Evolutionary conservation across 1,139 yeast genomes (phyloP), one percentile per base, ranked within the genome.

Genomic region (Geotrichum restrictum): DNA sequence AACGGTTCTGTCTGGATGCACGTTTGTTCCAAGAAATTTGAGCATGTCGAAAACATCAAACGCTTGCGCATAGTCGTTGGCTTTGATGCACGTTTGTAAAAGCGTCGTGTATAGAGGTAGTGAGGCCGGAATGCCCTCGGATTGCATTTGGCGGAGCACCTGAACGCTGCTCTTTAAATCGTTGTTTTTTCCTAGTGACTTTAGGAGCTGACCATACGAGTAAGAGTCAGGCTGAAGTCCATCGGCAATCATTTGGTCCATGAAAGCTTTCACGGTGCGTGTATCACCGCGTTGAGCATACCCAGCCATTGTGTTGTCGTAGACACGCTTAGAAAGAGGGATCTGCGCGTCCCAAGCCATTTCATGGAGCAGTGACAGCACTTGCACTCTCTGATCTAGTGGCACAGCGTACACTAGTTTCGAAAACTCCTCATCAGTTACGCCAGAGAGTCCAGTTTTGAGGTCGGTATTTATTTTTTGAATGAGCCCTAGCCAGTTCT

Each of bases 31-130:
- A 57, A 85, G 69, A 65, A 87, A 91, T 66, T 88, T 91, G 89
- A 93, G 83, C 58, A 88, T 80, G 61, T 85, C 93, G 66, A 93
- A 93, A 1, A 87, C 74, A 49, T 82, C 81, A 54, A 80, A 78
- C 0, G 96, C 96, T 58, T 65, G 82, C 34, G 75, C 69, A 58
- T 75, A 81, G 56, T 82, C 78, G 22, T 59, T 60, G 21, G 79
- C 64, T 54, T 80, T 76, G 2, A 82, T 81, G 62, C 87, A 83
- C 19, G 88, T 78, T 56, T 84, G 83, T 51, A 89, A 67, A 1
- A 88, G 74, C 24, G 82, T 79, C 1, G 86, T 77, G 61, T 83
- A 85, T 2, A 85, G 75, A 2, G 73, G 70, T n/a, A 76, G 72
- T 5, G 82, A 74, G 2, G 93, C 87, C 39, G 72, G 70, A 3